A percentile compares a stretch with the other conserved stretches of the same genome.
These are phyloP conservation scores for Coelastrella sp. DNA, from an alignment of 139 green algal species.

Conservation along the genomic window DNA sequence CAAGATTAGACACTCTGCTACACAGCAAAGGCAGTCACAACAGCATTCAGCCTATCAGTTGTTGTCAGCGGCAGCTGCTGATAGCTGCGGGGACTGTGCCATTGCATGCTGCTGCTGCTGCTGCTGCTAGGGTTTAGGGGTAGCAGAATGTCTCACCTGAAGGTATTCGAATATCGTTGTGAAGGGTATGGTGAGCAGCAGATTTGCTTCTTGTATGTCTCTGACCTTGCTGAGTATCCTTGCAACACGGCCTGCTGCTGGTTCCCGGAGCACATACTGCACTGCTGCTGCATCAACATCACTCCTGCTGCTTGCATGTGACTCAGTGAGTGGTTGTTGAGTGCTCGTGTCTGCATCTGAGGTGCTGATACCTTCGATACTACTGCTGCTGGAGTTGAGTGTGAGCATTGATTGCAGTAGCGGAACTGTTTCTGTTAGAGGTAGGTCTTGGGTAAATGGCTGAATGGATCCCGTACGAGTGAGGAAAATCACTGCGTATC, in stretches of 20 bases:
- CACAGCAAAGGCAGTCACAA: not conserved
- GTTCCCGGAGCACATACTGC: constrained; percentile 6
- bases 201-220: constrained; percentile 51
- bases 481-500: constrained; percentile 96
- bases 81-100: no score
- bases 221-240: constrained; percentile 43
- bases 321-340: no score
- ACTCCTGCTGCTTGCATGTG: constrained; percentile 13
- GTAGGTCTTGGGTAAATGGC: constrained; percentile 81
- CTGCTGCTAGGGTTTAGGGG: not conserved
- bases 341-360: no score
- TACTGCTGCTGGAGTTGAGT: not conserved
- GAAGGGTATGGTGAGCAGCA: constrained; percentile 85
- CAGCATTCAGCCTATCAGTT: no score
- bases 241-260: constrained; percentile 33
- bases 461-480: constrained; percentile 83
- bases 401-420: constrained; percentile 40
- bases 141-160: constrained; percentile 49
- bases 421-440: constrained; percentile 45
- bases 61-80: no score
- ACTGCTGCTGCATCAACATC: not conserved
- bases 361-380: no score
- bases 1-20: no score
- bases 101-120: not conserved
- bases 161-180: constrained; percentile 98